Evolutionary conservation across 768 basidiomycete species (phyloP).

Genomic region (Sporobolomyces pararoseus): DNA sequence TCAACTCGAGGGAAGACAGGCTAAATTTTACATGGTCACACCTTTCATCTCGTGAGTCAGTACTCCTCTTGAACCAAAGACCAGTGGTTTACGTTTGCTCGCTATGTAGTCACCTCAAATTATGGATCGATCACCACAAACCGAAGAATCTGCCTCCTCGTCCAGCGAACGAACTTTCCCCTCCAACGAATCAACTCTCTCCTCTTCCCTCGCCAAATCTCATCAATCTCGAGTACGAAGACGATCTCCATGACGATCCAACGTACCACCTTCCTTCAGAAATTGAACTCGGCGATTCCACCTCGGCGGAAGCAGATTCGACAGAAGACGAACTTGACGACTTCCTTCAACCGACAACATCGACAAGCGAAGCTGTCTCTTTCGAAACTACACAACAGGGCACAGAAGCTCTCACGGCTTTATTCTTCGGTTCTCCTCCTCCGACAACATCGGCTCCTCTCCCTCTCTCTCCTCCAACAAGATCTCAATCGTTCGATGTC

Average conservation of each 20-base stretch:
- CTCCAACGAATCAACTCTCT: not conserved
- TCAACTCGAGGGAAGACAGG: constrained; percentile 53
- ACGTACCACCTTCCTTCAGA: constrained; percentile 28
- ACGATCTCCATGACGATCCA: constrained; percentile 11
- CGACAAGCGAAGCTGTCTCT: not conserved
- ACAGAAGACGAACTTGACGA: constrained; percentile 25
- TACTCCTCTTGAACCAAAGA: too few relatives aligned
- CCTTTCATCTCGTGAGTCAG: constrained; percentile 68
- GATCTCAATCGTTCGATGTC: constrained; percentile 8
- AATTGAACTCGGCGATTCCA: constrained; percentile 26
- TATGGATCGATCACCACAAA: constrained; percentile 44
- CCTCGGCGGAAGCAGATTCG: constrained; percentile 26
- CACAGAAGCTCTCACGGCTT: constrained; percentile 35
- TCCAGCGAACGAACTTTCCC: not conserved
- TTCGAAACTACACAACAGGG: constrained; percentile 38
- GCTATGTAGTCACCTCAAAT: constrained; percentile 38
- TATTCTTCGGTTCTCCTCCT: constrained; percentile 41
- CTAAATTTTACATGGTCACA: constrained; percentile 87
- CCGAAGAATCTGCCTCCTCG: constrained; percentile 30
- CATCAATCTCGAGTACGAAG: not conserved
- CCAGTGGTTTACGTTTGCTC: not conserved
- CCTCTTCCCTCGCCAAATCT: constrained; percentile 6
- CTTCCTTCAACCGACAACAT: not conserved
- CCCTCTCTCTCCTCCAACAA: constrained; percentile 6
- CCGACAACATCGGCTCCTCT: not conserved